Evolutionary conservation across 108 stramenopile genomes (phyloP).

Genomic region (Cyclotella atomus): DNA sequence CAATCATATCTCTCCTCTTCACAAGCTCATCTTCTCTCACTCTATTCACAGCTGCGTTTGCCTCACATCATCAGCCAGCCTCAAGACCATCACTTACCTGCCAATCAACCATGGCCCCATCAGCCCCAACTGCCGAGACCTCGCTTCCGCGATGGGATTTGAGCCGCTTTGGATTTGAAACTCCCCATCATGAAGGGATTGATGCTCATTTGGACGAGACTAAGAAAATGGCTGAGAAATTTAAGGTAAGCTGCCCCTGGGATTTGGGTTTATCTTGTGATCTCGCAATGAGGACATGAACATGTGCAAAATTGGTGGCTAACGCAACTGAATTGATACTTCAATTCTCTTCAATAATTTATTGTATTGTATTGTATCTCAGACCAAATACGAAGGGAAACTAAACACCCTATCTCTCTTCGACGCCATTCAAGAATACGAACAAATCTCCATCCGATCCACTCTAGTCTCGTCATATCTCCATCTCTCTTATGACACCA

Average conservation of each 20-base stretch:
- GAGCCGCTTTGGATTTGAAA: slow-evolving; percentile 38
- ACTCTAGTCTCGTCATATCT: slow-evolving; percentile 40
- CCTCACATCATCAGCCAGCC: background rate
- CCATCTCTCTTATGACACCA: slow-evolving; percentile 33
- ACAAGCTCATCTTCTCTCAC: background rate
- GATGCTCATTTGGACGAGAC: slow-evolving; percentile 41
- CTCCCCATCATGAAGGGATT: slow-evolving; percentile 29
- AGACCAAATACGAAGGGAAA: slow-evolving; percentile 41
- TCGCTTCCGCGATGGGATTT: slow-evolving; percentile 50
- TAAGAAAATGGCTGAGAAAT: slow-evolving; percentile 14
- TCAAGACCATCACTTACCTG: background rate
- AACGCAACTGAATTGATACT: no score
- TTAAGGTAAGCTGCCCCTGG: slow-evolving; percentile 25
- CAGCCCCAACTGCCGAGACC: background rate
- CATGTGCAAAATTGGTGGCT: no score
- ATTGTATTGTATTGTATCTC: no score
- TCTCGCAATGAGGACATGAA: no score
- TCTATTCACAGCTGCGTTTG: background rate
- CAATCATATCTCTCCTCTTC: background rate
- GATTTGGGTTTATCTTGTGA: background rate
- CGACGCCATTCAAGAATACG: slow-evolving; percentile 42
- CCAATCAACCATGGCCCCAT: slow-evolving; percentile 2
- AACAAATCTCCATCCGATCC: slow-evolving; percentile 29
- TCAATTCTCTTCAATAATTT: no score
- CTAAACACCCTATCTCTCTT: slow-evolving; percentile 11